Percentiles rank a stretch among this genome's conserved stretches.
Conservation (phyloP, 1,284 basidiomycete genomes). For the Tylopilus sp. region DNA sequence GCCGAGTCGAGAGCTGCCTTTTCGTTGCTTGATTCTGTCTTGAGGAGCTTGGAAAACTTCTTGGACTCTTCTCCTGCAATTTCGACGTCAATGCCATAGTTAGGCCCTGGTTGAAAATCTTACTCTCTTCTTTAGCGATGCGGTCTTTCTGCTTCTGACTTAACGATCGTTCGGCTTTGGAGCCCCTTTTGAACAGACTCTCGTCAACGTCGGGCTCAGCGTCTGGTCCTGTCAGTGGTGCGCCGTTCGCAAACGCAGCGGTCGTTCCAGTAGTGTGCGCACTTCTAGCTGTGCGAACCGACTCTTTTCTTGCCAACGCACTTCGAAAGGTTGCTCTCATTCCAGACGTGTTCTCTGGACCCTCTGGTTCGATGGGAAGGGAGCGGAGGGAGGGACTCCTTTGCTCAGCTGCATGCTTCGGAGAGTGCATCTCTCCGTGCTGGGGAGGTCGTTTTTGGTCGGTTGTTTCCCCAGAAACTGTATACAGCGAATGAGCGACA, state of each 20-base stretch:
- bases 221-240: slow-evolving; percentile 19
- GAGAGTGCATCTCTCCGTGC: no score
- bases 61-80: slow-evolving; percentile 23
- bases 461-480: slow-evolving; percentile 3
- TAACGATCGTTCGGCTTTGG: slow-evolving; percentile 26
- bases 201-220: slow-evolving; percentile 26
- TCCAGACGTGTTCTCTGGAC: slow-evolving; percentile 4
- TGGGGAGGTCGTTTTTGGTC: no score
- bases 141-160: slow-evolving; percentile 28
- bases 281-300: slow-evolving; percentile 23
- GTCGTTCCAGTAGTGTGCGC: slow-evolving; percentile 12
- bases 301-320: slow-evolving; percentile 18
- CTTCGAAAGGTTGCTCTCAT: neutral
- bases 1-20: slow-evolving; percentile 30
- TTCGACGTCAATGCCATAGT: neutral
- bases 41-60: slow-evolving; percentile 27
- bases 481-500: neutral
- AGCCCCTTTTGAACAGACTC: slow-evolving; percentile 16
- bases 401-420: neutral
- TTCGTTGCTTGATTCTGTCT: slow-evolving; percentile 27
- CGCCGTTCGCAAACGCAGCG: slow-evolving; percentile 28
- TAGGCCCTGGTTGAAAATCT: slow-evolving; percentile 1
- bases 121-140: slow-evolving; percentile 28
- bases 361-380: slow-evolving; percentile 18
- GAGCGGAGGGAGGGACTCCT: slow-evolving; percentile 24